Evolutionary conservation across 2,329 filamentous ascomycete species (phyloP), one percentile per base, ranked within the genome.

Genomic region (Coniochaeta pulveracea): DNA sequence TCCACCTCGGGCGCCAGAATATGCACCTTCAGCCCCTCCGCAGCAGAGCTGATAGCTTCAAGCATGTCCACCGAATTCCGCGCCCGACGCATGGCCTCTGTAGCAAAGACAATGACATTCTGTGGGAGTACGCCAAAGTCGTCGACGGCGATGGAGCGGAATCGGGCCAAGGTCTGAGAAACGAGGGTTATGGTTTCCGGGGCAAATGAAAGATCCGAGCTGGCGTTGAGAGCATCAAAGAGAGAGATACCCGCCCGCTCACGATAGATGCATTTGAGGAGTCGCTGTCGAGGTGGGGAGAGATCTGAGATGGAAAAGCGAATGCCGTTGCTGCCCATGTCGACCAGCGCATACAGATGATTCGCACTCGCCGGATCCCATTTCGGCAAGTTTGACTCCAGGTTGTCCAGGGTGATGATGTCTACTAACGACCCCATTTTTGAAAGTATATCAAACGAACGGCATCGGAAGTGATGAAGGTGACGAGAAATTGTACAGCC

Each of bases 231-330:
- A 1, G 85, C 85, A 49, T 94, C 85, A 57, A 91, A 93, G 9
- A 95, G 69, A 2, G 86, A 94, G 37, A 95, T 91, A 15, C 69
- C 72, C 8, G 76, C 80, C 5, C 88, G 78, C 46, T 85, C 76
- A 46, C 81, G 75, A 56, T 85, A 93, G 36, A 94, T 47, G 17
- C 81, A 88, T 12, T 70, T 76, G 26, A 94, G 67, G 16, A 86
- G 73, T 16, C 86, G 80, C 16, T 81, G 68, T 24, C 64, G 72
- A 4, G 76, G 72, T 15, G 80, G 77, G 4, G 76, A 70, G n/a
- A 93, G 67, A 43, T 85, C 77, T 7, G 85, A 84, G 47, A 94
- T 85, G 27, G 85, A 89, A 64, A 93, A 93, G 35, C 88, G 84
- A 47, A 94, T 89, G 47, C 86, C 88, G 63, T 94, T 95, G 63